Percentiles rank a stretch among this genome's conserved stretches.
Conservation (phyloP, 2,329 filamentous ascomycete genomes). For the Plenodomus lindquistii region DNA sequence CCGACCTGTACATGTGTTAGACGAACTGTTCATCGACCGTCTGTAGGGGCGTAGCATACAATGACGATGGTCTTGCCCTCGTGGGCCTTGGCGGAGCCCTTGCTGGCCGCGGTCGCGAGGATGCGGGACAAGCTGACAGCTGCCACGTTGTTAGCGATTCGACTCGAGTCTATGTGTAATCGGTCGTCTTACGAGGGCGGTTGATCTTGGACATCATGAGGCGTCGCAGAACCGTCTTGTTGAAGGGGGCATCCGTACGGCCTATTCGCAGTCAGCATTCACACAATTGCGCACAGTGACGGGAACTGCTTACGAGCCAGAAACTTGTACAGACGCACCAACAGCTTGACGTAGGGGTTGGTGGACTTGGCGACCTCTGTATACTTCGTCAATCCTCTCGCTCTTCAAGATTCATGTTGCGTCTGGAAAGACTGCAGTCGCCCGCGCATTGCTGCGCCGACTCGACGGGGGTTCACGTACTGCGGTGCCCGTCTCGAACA, state of each 20-base stretch:
- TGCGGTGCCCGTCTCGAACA: slow-evolving; percentile 72
- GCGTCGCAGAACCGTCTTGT: slow-evolving; percentile 96
- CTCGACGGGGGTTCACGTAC: slow-evolving; percentile 47
- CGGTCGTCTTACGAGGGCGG: slow-evolving; percentile 57
- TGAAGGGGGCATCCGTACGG: slow-evolving; percentile 96
- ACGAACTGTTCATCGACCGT: not conserved
- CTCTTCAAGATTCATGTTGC: slow-evolving; percentile 43
- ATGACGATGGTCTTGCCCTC: slow-evolving; percentile 86
- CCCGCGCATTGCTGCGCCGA: slow-evolving; percentile 45
- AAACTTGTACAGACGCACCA: slow-evolving; percentile 99
- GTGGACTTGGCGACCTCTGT: slow-evolving; percentile 74
- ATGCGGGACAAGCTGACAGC: slow-evolving; percentile 92
- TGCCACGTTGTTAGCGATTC: slow-evolving; percentile 24
- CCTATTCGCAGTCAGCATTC: slow-evolving; percentile 57
- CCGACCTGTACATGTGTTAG: slow-evolving; percentile 58
- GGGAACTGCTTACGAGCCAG: slow-evolving; percentile 74
- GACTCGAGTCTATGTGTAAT: slow-evolving; percentile 1
- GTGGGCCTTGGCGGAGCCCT: slow-evolving; percentile 57
- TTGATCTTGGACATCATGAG: slow-evolving; percentile 99
- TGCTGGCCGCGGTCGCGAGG: slow-evolving; percentile 62
- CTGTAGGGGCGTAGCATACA: slow-evolving; percentile 39
- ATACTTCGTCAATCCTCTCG: slow-evolving; percentile 41
- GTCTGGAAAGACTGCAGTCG: slow-evolving; percentile 44
- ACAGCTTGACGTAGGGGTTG: slow-evolving; percentile 95
- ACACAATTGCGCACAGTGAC: slow-evolving; percentile 6